Evolutionary conservation across 352 stramenopile genomes (phyloP), one percentile per base, ranked within the genome.

Genomic region (Phytophthora cryptogea): DNA sequence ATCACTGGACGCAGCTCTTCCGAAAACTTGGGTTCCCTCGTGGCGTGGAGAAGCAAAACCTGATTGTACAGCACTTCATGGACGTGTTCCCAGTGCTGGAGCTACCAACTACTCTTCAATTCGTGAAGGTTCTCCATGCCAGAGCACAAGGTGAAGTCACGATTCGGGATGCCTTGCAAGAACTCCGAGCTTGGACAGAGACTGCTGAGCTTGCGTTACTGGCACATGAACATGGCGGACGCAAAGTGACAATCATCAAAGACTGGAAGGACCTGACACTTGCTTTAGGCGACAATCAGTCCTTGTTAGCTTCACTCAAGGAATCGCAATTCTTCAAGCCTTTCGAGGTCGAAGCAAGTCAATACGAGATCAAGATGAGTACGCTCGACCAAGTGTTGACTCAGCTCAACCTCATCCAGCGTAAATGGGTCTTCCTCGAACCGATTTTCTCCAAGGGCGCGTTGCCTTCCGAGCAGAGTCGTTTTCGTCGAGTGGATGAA

Each of bases 371-470:
- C 17, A 96, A 97, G 56, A 94, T 98, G 77, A 74, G 76, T 7
- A 53, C 89, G 10, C 63, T 98, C 0, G 89, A 97, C 52, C 75
- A 94, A 27, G 83, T 79, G 13, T 52, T 98, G 0, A 76, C 73
- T 7, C 78, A 94, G 50, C 71, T 98, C 26, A 97, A 98, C 62
- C 43, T 88, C 7, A 96, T 98, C 36, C 96, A 99, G 72, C 83
- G 96, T 41, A 98, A 97, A 66, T 99, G 96, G 96, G 83, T 99
- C 28, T 98, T 98, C 60, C 81, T 99, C 11, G 96, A 98, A 50
- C 95, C 95, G 2, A 98, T 99, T 54, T 99, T 99, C 66, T 88
- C 79, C 3, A 95, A 96, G 55, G 92, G 94, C n/a, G 89, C 92
- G 2, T 75, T 99, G 13, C 95, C 96, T 0, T 86, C 80, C 0